Percentiles rank a stretch among this genome's conserved stretches.
Evolutionary conservation across 345 rosid species (phyloP).

Genomic region (Lepidium africanum): DNA sequence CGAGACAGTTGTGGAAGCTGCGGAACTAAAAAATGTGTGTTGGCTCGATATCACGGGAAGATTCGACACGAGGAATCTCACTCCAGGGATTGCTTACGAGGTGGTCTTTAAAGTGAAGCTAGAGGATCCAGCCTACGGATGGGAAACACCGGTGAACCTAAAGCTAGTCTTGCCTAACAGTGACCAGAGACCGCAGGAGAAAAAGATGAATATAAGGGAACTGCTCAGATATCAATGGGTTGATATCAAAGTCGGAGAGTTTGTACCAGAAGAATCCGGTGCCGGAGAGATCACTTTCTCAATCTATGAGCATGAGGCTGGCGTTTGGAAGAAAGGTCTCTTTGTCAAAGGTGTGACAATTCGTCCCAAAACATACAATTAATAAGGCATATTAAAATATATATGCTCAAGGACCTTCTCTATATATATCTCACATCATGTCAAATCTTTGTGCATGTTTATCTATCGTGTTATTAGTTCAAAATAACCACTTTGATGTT

Average conservation of each 20-base stretch:
- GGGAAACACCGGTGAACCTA: conserved; percentile 47
- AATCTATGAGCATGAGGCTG: conserved; percentile 39
- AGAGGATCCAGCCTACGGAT: conserved; percentile 41
- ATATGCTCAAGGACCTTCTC: background rate
- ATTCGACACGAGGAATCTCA: conserved; percentile 39
- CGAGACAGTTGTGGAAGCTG: conserved; percentile 30
- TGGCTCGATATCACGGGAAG: conserved; percentile 53
- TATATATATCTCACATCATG: background rate
- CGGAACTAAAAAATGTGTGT: conserved; percentile 39
- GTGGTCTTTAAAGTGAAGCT: conserved; percentile 42
- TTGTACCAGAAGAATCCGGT: conserved; percentile 5
- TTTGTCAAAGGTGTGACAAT: conserved; percentile 46
- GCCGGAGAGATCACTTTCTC: conserved; percentile 43
- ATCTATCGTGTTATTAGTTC: background rate
- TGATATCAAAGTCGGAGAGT: conserved; percentile 47
- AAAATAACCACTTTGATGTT: background rate
- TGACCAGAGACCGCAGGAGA: conserved; percentile 21
- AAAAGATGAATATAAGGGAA: conserved; percentile 23
- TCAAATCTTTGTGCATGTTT: background rate
- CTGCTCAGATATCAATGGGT: conserved; percentile 39
- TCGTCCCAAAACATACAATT: conserved; percentile 31
- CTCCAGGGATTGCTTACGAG: conserved; percentile 43
- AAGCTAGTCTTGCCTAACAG: conserved; percentile 39
- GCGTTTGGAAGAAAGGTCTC: conserved; percentile 61
- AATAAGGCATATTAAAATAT: background rate